These are phyloP conservation scores for Starmerella stellata DNA, from an alignment of 805 yeast genomes.

Conservation along the genomic window DNA sequence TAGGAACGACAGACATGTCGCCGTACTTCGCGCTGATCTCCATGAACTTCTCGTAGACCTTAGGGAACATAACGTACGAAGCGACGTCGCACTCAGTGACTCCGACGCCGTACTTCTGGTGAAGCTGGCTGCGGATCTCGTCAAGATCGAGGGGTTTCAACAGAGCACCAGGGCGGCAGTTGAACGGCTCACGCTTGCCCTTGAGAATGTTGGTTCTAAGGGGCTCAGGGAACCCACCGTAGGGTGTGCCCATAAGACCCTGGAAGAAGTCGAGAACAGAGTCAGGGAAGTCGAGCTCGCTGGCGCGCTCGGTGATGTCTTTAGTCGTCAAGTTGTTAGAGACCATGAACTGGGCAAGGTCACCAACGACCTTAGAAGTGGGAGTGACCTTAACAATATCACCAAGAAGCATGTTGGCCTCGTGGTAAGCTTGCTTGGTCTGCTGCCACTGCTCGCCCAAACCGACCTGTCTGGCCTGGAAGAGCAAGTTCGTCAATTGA, in stretches of 20 bases:
- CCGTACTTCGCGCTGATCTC: conserved; percentile 62
- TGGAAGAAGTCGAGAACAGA: conserved; percentile 96
- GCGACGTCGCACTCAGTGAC: conserved; percentile 82
- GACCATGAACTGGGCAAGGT: conserved; percentile 98
- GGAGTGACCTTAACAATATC: conserved; percentile 98
- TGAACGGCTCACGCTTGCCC: conserved; percentile 82
- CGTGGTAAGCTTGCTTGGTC: conserved; percentile 84
- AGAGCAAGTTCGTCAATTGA: conserved; percentile 87
- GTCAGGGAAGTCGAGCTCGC: conserved; percentile 92
- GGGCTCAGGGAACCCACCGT: conserved; percentile 99
- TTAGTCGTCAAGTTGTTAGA: conserved; percentile 72
- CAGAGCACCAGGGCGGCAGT: conserved; percentile 79
- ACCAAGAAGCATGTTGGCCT: conserved; percentile 79
- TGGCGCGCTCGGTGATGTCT: conserved; percentile 76
- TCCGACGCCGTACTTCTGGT: conserved; percentile 50
- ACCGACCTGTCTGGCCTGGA: conserved; percentile 99
- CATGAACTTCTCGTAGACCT: conserved; percentile 79
- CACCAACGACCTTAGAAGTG: conserved; percentile 98
- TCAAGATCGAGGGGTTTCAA: conserved; percentile 69
- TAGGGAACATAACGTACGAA: conserved; percentile 93
- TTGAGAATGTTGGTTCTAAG: conserved; percentile 76
- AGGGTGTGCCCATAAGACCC: conserved; percentile 98
- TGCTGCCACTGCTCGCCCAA: conserved; percentile 92
- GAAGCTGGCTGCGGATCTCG: conserved; percentile 53
- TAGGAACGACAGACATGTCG: conserved; percentile 86